phyloP scores from a whole-genome alignment of 2,329 filamentous ascomycete genomes.

The Colletotrichum plurivorum region DNA sequence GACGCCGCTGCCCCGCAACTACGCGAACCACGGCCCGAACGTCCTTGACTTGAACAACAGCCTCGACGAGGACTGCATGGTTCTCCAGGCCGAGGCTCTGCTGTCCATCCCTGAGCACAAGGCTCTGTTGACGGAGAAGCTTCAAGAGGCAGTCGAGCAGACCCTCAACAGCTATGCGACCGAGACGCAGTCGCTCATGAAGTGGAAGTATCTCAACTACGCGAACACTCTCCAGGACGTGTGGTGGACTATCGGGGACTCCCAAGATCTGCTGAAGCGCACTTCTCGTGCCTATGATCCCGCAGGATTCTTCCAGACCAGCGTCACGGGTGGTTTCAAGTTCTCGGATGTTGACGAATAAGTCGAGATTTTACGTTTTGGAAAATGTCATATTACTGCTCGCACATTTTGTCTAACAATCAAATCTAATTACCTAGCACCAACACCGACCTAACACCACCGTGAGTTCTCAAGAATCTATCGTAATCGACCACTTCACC shows the following conservation, averaged over 20 bases:
- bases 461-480: too few relatives aligned
- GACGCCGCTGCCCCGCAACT: constrained; percentile 32
- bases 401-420: too few relatives aligned
- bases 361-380: too few relatives aligned
- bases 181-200: constrained; percentile 36
- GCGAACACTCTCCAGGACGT: constrained; percentile 48
- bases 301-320: constrained; percentile 49
- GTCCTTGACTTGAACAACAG: constrained; percentile 20
- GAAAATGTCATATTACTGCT: too few relatives aligned
- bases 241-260: constrained; percentile 48
- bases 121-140: constrained; percentile 48
- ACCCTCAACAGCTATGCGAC: constrained; percentile 21
- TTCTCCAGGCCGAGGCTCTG: constrained; percentile 14
- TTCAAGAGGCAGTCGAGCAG: constrained; percentile 33
- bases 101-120: constrained; percentile 46
- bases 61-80: constrained; percentile 12
- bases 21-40: constrained; percentile 11
- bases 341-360: not conserved
- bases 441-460: too few relatives aligned
- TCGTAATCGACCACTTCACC: not conserved
- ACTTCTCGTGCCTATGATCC: constrained; percentile 49
- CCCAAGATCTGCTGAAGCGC: constrained; percentile 38
- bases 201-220: constrained; percentile 55
- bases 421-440: too few relatives aligned
- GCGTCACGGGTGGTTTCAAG: constrained; percentile 48